Conservation (phyloP, 352 stramenopile genomes). For the Ochromonadaceae sp. region DNA sequence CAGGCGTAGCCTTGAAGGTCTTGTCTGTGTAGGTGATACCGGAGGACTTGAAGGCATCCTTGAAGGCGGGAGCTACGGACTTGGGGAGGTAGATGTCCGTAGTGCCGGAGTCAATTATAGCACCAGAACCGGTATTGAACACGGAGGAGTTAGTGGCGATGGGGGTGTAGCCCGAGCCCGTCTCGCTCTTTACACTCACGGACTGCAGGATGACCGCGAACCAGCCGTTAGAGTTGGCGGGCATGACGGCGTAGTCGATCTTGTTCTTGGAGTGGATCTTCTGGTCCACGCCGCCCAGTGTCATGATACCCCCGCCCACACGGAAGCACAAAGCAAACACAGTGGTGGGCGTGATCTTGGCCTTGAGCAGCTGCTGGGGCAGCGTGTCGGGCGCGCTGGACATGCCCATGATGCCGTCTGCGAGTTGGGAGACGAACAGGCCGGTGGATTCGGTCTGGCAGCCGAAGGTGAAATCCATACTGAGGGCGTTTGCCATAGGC, state of each 20-base stretch:
- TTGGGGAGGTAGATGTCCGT: conserved; percentile 43
- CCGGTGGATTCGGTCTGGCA: conserved; percentile 75
- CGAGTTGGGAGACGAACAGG: conserved; percentile 69
- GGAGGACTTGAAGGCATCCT: conserved; percentile 29
- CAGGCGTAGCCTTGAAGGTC: background rate
- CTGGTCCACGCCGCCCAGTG: conserved; percentile 57
- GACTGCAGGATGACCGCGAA: background rate
- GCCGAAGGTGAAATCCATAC: conserved; percentile 63
- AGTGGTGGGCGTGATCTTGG: conserved; percentile 49
- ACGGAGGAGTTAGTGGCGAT: too few species aligned
- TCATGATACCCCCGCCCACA: conserved; percentile 56
- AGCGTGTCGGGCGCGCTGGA: conserved; percentile 61
- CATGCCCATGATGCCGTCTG: conserved; percentile 89
- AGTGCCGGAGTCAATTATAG: conserved; percentile 52
- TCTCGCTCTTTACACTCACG: background rate
- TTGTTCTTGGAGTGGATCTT: conserved; percentile 46
- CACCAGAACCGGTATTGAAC: too few species aligned
- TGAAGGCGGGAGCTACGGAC: conserved; percentile 32
- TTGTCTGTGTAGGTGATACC: background rate
- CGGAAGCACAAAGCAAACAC: conserved; percentile 76
- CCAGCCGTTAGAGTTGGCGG: conserved; percentile 24
- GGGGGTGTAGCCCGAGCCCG: too few species aligned
- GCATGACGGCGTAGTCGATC: conserved; percentile 54
- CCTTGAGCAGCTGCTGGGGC: conserved; percentile 61
- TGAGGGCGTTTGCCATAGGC: background rate